These are phyloP conservation scores for Teunomyces pallodes DNA, from an alignment of 805 yeast genomes.

Conservation along the genomic window DNA sequence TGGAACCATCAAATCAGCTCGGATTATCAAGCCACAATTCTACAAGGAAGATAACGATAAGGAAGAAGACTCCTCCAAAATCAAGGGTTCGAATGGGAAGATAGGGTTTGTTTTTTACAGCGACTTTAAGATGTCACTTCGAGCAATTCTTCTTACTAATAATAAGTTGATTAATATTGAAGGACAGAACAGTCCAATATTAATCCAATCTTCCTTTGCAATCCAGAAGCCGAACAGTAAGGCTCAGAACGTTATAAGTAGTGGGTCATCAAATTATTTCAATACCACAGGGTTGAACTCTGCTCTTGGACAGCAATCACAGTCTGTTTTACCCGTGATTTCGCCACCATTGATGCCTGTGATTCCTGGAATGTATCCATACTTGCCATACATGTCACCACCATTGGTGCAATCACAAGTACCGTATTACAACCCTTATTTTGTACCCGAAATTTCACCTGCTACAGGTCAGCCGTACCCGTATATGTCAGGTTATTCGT, in stretches of 20 bases:
- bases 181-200: slow-evolving; percentile 16
- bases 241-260: neutral
- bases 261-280: neutral
- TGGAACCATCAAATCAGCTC: slow-evolving; percentile 39
- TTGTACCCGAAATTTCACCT: neutral
- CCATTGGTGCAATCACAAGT: slow-evolving; percentile 1
- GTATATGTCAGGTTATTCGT: neutral
- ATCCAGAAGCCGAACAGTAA: slow-evolving; percentile 26
- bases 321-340: neutral
- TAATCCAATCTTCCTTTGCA: slow-evolving; percentile 41
- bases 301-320: neutral
- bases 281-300: neutral
- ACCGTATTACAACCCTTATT: slow-evolving; percentile 12
- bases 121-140: slow-evolving; percentile 55
- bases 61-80: slow-evolving; percentile 3
- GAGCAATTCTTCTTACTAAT: slow-evolving; percentile 57
- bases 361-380: neutral
- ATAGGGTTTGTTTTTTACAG: slow-evolving; percentile 66
- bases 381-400: neutral
- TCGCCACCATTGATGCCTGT: neutral
- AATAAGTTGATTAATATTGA: slow-evolving; percentile 21
- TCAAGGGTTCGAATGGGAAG: slow-evolving; percentile 7
- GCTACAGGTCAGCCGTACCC: neutral
- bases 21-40: slow-evolving; percentile 42
- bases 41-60: slow-evolving; percentile 19